Percentiles rank a stretch among this genome's conserved stretches.
Evolutionary conservation across 208 protist genomes (phyloP).

Genomic region (Trypanosoma platydactyli): DNA sequence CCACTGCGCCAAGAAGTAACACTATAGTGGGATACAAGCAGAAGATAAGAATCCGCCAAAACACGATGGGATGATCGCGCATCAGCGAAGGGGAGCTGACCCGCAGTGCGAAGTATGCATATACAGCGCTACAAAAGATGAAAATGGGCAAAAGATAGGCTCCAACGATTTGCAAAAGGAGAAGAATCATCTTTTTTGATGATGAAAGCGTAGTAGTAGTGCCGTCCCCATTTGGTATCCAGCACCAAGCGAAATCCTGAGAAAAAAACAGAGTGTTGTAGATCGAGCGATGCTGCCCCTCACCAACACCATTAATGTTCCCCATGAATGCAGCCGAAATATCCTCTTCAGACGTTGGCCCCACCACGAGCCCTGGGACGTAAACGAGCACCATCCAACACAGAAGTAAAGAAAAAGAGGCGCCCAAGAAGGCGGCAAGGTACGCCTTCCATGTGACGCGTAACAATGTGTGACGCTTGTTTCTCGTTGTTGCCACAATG

Average conservation of each 20-base stretch:
- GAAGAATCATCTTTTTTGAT: neutral
- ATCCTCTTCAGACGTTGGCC: too few relatives aligned
- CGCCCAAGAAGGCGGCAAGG: slow-evolving; percentile 8
- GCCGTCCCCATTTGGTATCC: slow-evolving; percentile 10
- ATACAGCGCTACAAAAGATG: slow-evolving; percentile 17
- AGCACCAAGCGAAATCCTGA: slow-evolving; percentile 25
- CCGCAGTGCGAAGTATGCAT: slow-evolving; percentile 9
- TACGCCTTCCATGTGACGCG: slow-evolving; percentile 24
- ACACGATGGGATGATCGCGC: slow-evolving; percentile 18
- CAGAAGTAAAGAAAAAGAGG: neutral
- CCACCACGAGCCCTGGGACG: slow-evolving; percentile 13
- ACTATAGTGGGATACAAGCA: slow-evolving; percentile 18
- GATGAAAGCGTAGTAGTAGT: neutral
- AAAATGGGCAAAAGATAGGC: slow-evolving; percentile 10
- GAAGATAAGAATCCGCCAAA: slow-evolving; percentile 18
- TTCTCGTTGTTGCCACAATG: neutral
- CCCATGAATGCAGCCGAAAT: too few relatives aligned
- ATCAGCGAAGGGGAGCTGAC: slow-evolving; percentile 11
- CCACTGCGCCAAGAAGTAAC: slow-evolving; percentile 6
- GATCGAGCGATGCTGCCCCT: neutral
- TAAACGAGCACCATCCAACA: slow-evolving; percentile 17
- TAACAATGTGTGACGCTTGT: slow-evolving; percentile 3
- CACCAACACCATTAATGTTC: neutral
- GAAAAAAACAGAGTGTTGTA: slow-evolving; percentile 17
- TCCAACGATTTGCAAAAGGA: slow-evolving; percentile 7